Evolutionary conservation across 768 basidiomycete genomes (phyloP).

Genomic region (Porphyrellus cyaneotinctus): DNA sequence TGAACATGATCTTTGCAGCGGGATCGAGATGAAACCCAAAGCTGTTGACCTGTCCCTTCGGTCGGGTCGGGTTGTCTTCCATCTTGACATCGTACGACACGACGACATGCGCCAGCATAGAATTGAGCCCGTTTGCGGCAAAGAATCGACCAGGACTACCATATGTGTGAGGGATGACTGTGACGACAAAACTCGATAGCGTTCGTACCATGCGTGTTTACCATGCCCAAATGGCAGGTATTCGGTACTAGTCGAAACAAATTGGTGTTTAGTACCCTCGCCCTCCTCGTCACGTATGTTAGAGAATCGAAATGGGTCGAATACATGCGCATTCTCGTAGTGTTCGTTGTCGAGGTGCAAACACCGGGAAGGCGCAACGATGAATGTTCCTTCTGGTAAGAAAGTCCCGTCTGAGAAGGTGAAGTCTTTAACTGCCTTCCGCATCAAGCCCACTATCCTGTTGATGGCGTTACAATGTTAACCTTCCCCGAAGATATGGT

Average conservation of each 20-base stretch:
- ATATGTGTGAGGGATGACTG: too few relatives aligned
- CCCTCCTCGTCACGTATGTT: not conserved
- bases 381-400: not conserved
- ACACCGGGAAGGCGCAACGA: not conserved
- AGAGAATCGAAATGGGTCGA: not conserved
- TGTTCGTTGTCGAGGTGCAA: not conserved
- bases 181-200: not conserved
- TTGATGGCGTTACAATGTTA: not conserved
- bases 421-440: not conserved
- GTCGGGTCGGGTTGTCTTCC: not conserved
- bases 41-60: not conserved
- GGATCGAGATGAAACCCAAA: not conserved
- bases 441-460: not conserved
- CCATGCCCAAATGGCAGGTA: not conserved
- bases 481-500: too few relatives aligned
- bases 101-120: not conserved
- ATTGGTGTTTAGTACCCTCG: not conserved
- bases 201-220: not conserved
- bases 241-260: not conserved
- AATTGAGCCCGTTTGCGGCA: not conserved
- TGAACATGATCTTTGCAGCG: not conserved
- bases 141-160: not conserved
- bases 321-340: not conserved
- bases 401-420: not conserved
- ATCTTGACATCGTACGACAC: not conserved